A percentile compares a stretch with the other conserved stretches of the same genome.
Conservation (phyloP, 805 yeast species). For the Metschnikowia colocasiae region DNA sequence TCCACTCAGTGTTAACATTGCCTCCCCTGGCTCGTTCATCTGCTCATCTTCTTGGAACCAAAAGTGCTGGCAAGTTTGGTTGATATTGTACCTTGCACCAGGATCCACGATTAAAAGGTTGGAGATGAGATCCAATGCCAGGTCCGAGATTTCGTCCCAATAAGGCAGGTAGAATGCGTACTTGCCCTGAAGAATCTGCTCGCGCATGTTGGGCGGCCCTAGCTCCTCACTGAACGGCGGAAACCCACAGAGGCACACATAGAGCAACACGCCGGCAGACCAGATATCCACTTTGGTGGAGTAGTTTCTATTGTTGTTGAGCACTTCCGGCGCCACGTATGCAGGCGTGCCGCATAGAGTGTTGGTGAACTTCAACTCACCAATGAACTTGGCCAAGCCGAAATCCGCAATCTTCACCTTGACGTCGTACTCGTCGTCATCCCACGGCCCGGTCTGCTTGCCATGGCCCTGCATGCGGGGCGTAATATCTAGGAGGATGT, state of each 20-base stretch:
- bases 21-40: neutral
- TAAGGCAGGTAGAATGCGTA: conserved; percentile 76
- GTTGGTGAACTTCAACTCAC: conserved; percentile 68
- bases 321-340: conserved; percentile 80
- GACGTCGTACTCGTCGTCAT: conserved; percentile 55
- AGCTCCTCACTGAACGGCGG: conserved; percentile 83
- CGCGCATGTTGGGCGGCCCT: conserved; percentile 75
- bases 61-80: conserved; percentile 36
- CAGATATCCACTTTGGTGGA: conserved; percentile 74
- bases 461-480: conserved; percentile 32
- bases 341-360: conserved; percentile 87
- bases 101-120: conserved; percentile 56
- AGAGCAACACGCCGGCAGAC: conserved; percentile 76
- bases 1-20: neutral
- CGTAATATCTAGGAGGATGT: conserved; percentile 46
- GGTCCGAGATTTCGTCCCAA: conserved; percentile 69
- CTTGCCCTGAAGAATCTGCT: conserved; percentile 63
- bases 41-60: conserved; percentile 37
- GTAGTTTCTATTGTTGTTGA: conserved; percentile 54
- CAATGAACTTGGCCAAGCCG: conserved; percentile 68
- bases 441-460: conserved; percentile 53
- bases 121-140: conserved; percentile 62
- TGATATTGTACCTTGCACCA: conserved; percentile 38
- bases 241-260: conserved; percentile 78
- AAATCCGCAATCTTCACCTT: conserved; percentile 78